These are phyloP conservation scores for Clonostachys rhizophaga DNA, from an alignment of 2,329 filamentous ascomycete genomes.

Conservation along the genomic window DNA sequence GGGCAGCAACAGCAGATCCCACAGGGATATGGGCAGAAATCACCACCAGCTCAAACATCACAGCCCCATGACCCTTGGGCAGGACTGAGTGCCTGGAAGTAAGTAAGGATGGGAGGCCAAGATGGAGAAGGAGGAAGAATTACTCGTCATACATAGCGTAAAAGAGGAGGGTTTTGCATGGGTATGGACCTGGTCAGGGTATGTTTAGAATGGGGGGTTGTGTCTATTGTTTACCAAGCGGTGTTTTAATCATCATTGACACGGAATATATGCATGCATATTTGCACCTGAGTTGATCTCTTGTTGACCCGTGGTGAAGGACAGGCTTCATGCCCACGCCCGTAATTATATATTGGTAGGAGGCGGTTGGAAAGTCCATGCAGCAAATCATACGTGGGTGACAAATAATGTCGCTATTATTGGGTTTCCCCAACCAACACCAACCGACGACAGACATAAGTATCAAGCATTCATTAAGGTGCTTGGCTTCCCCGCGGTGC, in stretches of 20 bases:
- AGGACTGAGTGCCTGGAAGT: slow-evolving; percentile 48
- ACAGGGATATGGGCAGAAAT: slow-evolving; percentile 8
- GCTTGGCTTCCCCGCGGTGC: no score
- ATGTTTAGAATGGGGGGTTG: not conserved
- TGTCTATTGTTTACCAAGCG: not conserved
- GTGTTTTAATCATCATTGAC: not conserved
- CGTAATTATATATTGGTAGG: no score
- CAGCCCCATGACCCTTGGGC: slow-evolving; percentile 45
- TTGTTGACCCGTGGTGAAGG: not conserved
- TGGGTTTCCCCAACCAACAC: no score
- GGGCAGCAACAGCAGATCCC: slow-evolving; percentile 11
- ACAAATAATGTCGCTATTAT: no score
- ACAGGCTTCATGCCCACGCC: no score
- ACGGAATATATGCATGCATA: not conserved
- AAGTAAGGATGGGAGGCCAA: slow-evolving; percentile 5
- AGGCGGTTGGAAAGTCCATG: no score
- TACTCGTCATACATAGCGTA: not conserved
- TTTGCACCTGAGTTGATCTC: not conserved
- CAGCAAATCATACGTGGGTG: no score
- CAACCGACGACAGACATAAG: no score
- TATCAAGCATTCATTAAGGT: no score
- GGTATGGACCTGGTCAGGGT: not conserved
- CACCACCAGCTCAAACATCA: slow-evolving; percentile 25
- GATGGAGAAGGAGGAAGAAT: not conserved
- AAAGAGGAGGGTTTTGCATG: slow-evolving; percentile 2